Evolutionary conservation across 441 rosid genomes (phyloP).

Genomic region (Corymbia calophylla): DNA sequence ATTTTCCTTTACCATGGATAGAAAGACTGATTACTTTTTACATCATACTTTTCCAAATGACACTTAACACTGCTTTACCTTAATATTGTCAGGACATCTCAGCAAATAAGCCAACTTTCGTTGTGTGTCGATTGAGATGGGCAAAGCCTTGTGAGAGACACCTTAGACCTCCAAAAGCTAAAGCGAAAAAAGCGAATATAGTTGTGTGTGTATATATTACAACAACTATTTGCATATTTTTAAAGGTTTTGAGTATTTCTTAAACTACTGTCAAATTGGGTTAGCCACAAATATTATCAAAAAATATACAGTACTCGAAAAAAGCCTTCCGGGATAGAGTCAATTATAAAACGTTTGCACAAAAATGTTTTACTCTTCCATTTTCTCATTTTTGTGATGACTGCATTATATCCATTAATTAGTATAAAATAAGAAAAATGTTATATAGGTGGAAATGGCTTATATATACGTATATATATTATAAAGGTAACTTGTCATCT

Average conservation of each 20-base stretch:
- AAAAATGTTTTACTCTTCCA: background rate
- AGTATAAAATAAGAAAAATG: background rate
- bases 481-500: background rate
- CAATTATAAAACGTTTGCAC: background rate
- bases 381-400: background rate
- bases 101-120: background rate
- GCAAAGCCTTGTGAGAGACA: background rate
- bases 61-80: background rate
- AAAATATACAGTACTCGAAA: background rate
- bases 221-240: background rate
- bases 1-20: background rate
- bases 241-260: background rate
- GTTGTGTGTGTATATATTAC: background rate
- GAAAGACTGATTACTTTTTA: background rate
- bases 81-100: background rate
- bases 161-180: background rate
- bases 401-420: background rate
- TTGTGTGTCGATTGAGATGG: background rate
- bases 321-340: background rate
- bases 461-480: background rate
- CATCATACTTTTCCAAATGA: background rate
- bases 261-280: background rate
- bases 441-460: background rate
- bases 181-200: background rate
- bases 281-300: background rate